Percentiles rank a stretch among this genome's conserved stretches.
Evolutionary conservation across 441 rosid species (phyloP).

Genomic region (Hura crepitans): DNA sequence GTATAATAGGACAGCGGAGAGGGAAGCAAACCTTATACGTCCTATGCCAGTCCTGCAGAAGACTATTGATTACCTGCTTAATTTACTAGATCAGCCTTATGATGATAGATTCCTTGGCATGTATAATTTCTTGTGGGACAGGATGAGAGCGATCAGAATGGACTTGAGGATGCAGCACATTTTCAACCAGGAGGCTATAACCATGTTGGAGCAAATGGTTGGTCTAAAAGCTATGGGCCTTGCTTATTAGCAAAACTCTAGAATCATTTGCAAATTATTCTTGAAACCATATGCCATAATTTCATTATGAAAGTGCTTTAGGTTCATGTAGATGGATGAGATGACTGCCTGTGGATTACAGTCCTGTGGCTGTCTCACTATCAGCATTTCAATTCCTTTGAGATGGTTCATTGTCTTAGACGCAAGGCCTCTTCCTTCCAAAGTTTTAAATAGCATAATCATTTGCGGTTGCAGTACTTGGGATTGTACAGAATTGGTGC

Average conservation of each 20-base stretch:
- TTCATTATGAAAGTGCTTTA: slow-evolving; percentile 13
- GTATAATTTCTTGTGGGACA: slow-evolving; percentile 96
- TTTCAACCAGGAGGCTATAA: slow-evolving; percentile 71
- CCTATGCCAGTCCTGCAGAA: slow-evolving; percentile 85
- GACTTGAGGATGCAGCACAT: slow-evolving; percentile 97
- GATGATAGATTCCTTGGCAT: slow-evolving; percentile 73
- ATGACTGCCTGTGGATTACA: slow-evolving; percentile 2
- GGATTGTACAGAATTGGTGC: neutral
- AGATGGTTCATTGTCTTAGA: neutral
- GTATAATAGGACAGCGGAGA: slow-evolving; percentile 93
- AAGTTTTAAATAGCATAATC: neutral
- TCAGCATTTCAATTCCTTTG: neutral
- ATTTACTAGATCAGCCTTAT: slow-evolving; percentile 79
- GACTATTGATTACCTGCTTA: slow-evolving; percentile 73
- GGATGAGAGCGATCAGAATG: slow-evolving; percentile 97
- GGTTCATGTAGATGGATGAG: slow-evolving; percentile 9
- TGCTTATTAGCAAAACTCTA: neutral
- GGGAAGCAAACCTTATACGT: slow-evolving; percentile 84
- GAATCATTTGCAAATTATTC: neutral
- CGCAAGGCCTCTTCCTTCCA: neutral
- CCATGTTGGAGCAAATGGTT: slow-evolving; percentile 97
- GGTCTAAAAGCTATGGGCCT: slow-evolving; percentile 25
- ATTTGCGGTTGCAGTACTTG: neutral
- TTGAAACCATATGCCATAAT: slow-evolving; percentile 1
- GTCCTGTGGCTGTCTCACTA: neutral